phyloP scores from a whole-genome alignment of 176 grass and related monocot genomes.

The Echinochloa phyllopogon region DNA sequence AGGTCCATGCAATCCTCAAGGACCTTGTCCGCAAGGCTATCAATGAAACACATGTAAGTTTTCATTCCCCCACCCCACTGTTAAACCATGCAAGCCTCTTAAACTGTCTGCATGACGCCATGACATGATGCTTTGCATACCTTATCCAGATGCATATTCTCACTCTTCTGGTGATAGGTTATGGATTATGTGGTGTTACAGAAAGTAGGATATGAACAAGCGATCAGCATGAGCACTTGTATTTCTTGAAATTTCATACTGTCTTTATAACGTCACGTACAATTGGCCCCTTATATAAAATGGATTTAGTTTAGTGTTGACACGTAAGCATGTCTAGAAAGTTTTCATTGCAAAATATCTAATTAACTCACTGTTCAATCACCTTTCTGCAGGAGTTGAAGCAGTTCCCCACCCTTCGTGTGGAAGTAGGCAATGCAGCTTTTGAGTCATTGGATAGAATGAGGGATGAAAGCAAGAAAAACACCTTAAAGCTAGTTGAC shows the following conservation, averaged over 20 bases:
- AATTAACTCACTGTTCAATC: not conserved
- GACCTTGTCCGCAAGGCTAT: slow-evolving; percentile 97
- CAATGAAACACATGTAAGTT: slow-evolving; percentile 81
- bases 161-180: slow-evolving; percentile 14
- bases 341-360: slow-evolving; percentile 11
- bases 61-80: not conserved
- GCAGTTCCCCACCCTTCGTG: slow-evolving; percentile 89
- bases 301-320: not conserved
- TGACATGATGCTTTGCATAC: not conserved
- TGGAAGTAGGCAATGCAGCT: slow-evolving; percentile 90
- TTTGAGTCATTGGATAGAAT: slow-evolving; percentile 98
- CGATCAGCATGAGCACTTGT: not conserved
- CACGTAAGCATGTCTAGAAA: not conserved
- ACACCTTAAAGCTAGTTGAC: slow-evolving; percentile 94
- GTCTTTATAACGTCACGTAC: too few relatives aligned
- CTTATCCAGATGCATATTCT: not conserved
- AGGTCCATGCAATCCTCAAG: slow-evolving; percentile 97
- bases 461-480: slow-evolving; percentile 99
- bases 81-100: not conserved
- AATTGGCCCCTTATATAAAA: too few relatives aligned
- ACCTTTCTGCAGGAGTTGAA: slow-evolving; percentile 79
- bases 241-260: not conserved
- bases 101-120: too few relatives aligned
- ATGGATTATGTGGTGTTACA: not conserved
- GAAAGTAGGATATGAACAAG: not conserved